Base-by-base conservation (phyloP, 805 yeast species). In the Saccharomycopsis capsularis region DNA sequence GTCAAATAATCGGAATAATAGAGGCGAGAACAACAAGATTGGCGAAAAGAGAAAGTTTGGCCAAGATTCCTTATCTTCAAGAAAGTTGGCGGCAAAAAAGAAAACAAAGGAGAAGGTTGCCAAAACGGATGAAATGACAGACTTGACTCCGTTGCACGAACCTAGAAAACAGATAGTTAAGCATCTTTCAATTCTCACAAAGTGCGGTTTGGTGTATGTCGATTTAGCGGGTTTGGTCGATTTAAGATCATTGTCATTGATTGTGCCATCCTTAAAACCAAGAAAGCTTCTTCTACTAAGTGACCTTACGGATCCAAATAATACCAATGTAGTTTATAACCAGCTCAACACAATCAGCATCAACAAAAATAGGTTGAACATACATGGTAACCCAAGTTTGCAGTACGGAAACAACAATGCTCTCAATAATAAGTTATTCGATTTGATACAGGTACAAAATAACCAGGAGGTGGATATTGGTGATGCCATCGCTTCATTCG, bases 171-270 rank as follows among this genome's bases (percentile, higher is more conserved):
- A 82, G 47, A 64, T 67, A 3, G 47, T 57, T 6, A 56, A 60
- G 2, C 59, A 59, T 2, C 43, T 59, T 3, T 58, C 68, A n/a
- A 62, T 82, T 11, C 67, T 67, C 3, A 68, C 87, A 3, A 69
- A 81, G 51, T 89, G 96, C 64, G 83, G 81, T 1, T 64, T 90
- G 5, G 75, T 85, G 2, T 88, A 70, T 60, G 76, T 91, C 48
- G 97, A 91, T 61, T 69, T 90, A 41, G 77, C 89, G 15, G 96
- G 96, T 19, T 65, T 84, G 18, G 91, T 87, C 0, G 97, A 93
- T 60, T 68, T 82, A 54, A 73, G 96, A 54, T 91, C 99, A 0
- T 66, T 87, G 49, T 73, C 81, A 41, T 78, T 86, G 63, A 85
- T 90, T 47, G 71, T 88, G 39, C 86, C 93, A 21, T 74, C 83